A percentile compares a stretch with the other conserved stretches of the same genome.
Conservation (phyloP, 495 filamentous ascomycete genomes). For the Penicillium goetzii region DNA sequence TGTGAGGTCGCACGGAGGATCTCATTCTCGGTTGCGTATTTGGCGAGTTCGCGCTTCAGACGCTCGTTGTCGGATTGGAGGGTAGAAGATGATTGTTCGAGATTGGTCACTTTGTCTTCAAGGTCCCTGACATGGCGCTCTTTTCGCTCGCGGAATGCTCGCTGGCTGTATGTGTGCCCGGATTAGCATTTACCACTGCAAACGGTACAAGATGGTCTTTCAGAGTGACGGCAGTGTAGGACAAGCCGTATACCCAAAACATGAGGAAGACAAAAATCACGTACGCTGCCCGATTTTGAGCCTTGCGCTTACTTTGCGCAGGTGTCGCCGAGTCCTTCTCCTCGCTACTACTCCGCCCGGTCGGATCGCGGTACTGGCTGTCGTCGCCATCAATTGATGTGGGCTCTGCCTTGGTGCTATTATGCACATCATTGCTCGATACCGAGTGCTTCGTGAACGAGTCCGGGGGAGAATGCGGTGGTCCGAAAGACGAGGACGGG, state of each 20-base stretch:
- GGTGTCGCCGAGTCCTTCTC: conserved; percentile 74
- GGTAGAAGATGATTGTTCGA: conserved; percentile 61
- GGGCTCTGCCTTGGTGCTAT: conserved; percentile 24
- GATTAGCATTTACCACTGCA: conserved; percentile 7
- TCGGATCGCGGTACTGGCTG: conserved; percentile 30
- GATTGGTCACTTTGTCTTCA: conserved; percentile 77
- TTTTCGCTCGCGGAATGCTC: conserved; percentile 96
- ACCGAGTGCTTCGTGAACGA: conserved; percentile 47
- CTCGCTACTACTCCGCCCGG: conserved; percentile 56
- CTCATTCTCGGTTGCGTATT: conserved; percentile 86
- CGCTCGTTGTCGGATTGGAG: conserved; percentile 79
- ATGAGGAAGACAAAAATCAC: conserved; percentile 38
- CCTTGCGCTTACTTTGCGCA: conserved; percentile 85
- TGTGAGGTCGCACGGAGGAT: conserved; percentile 79
- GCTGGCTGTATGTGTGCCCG: conserved; percentile 62
- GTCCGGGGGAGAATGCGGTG: conserved; percentile 51
- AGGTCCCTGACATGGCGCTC: conserved; percentile 92
- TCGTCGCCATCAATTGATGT: conserved; percentile 42
- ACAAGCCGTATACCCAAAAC: not conserved
- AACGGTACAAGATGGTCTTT: not conserved
- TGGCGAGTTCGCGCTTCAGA: conserved; percentile 78
- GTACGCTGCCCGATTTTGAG: conserved; percentile 95
- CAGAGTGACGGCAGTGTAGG: not conserved
- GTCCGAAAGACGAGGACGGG: conserved; percentile 37
- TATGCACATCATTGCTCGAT: conserved; percentile 36